A percentile compares a stretch with the other conserved stretches of the same genome.
Evolutionary conservation across 2,329 filamentous ascomycete genomes (phyloP).

Genomic region (Aureobasidium sp.): DNA sequence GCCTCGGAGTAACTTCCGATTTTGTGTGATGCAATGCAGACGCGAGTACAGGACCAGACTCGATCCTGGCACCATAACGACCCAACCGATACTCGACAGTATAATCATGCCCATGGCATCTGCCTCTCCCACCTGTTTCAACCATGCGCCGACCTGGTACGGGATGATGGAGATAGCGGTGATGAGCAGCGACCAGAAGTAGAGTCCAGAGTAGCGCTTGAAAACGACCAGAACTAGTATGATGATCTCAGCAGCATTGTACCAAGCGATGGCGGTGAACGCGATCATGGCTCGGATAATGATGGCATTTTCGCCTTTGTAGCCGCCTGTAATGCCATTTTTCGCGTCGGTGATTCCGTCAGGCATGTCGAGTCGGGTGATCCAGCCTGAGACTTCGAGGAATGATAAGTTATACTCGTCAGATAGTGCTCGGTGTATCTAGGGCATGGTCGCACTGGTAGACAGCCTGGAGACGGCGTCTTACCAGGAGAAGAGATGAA

Average conservation of each 20-base stretch:
- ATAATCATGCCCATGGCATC: slow-evolving; percentile 32
- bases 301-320: slow-evolving; percentile 23
- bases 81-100: slow-evolving; percentile 48
- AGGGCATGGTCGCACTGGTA: neutral
- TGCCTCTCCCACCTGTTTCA: slow-evolving; percentile 35
- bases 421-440: neutral
- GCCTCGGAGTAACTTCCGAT: slow-evolving; percentile 41
- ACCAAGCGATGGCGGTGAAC: slow-evolving; percentile 28
- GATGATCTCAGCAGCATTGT: slow-evolving; percentile 40
- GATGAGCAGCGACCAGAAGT: slow-evolving; percentile 45
- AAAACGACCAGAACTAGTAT: slow-evolving; percentile 43
- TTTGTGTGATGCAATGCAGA: slow-evolving; percentile 50
- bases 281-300: slow-evolving; percentile 26
- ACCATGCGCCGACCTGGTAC: slow-evolving; percentile 42
- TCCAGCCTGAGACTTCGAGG: neutral
- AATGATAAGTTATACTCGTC: neutral
- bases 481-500: too few relatives aligned
- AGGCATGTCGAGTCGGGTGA: neutral
- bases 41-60: slow-evolving; percentile 57
- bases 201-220: slow-evolving; percentile 40
- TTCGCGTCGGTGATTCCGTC: slow-evolving; percentile 9
- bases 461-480: neutral
- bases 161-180: slow-evolving; percentile 40
- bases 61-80: slow-evolving; percentile 55
- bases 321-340: slow-evolving; percentile 16